Percentiles rank a stretch among this genome's conserved stretches.
Evolutionary conservation across 2,329 filamentous ascomycete species (phyloP).

Genomic region (Fusarium sp.): DNA sequence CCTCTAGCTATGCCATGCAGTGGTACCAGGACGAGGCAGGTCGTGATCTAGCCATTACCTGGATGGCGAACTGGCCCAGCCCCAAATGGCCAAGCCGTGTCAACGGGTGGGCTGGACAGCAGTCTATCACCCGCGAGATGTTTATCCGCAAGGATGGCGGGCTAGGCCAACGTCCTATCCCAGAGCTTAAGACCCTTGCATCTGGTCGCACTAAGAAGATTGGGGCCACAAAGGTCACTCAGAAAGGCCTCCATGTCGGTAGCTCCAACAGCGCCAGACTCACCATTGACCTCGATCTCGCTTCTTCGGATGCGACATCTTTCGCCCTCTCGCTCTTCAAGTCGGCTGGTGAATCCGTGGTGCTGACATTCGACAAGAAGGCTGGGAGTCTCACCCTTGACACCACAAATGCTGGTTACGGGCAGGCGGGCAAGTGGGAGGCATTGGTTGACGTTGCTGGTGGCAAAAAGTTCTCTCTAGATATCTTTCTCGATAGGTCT

Average conservation of each 20-base stretch:
- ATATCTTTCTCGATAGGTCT: constrained; percentile 50
- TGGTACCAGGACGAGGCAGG: constrained; percentile 51
- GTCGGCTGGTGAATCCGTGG: constrained; percentile 44
- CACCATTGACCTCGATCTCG: constrained; percentile 45
- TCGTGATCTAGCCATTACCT: constrained; percentile 46
- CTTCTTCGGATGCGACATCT: constrained; percentile 41
- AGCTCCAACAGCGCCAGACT: constrained; percentile 45
- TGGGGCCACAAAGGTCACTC: constrained; percentile 31
- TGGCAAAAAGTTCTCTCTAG: constrained; percentile 44
- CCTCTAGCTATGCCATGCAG: constrained; percentile 50
- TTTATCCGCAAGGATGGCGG: constrained; percentile 49
- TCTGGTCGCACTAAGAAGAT: constrained; percentile 30
- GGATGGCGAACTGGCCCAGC: constrained; percentile 48
- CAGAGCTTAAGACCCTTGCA: constrained; percentile 43
- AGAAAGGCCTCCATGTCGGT: constrained; percentile 33
- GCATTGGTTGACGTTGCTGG: constrained; percentile 35
- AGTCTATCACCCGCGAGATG: constrained; percentile 50
- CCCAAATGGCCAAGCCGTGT: constrained; percentile 48
- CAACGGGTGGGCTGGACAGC: constrained; percentile 50
- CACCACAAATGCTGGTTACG: constrained; percentile 50
- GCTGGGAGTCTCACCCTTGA: constrained; percentile 47
- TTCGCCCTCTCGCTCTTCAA: constrained; percentile 47
- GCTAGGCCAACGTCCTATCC: constrained; percentile 46
- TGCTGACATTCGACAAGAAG: constrained; percentile 41
- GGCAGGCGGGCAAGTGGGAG: constrained; percentile 48